These are phyloP conservation scores for Orbilia quercus DNA, from an alignment of 2,329 filamentous ascomycete genomes.

Conservation along the genomic window DNA sequence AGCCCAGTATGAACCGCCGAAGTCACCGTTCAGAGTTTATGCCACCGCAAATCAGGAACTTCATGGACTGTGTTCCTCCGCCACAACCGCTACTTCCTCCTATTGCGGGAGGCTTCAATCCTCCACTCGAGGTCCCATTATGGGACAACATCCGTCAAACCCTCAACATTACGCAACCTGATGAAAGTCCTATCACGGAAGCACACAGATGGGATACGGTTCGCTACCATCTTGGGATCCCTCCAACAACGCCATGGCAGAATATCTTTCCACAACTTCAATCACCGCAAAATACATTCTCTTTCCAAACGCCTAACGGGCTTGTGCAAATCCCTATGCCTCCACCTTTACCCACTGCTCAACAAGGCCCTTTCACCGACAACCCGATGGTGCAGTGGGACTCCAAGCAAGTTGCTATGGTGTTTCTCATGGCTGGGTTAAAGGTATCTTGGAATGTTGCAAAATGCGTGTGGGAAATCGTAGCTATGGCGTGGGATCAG, in stretches of 20 bases:
- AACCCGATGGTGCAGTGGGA: conserved; percentile 27
- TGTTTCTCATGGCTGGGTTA: conserved; percentile 16
- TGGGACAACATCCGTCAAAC: conserved; percentile 3
- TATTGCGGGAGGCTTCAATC: not conserved
- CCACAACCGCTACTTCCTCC: not conserved
- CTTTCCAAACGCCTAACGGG: conserved; percentile 24
- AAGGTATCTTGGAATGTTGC: conserved; percentile 37
- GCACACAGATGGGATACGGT: conserved; percentile 5
- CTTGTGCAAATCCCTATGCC: conserved; percentile 16
- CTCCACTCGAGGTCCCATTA: not conserved
- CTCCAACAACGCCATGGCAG: not conserved
- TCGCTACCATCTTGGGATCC: not conserved
- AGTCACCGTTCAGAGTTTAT: too few relatives aligned
- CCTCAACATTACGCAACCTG: not conserved
- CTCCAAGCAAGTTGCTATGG: conserved; percentile 13
- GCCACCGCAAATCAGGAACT: not conserved
- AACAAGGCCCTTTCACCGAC: not conserved
- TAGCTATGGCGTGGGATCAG: conserved; percentile 30
- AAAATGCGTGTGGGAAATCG: conserved; percentile 29
- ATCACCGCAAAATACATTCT: not conserved
- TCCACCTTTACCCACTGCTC: not conserved
- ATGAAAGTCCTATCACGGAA: not conserved
- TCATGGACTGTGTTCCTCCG: not conserved
- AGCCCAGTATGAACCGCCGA: too few relatives aligned
- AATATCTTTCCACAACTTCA: not conserved